Evolutionary conservation across 2,329 filamentous ascomycete species (phyloP), one percentile per base, ranked within the genome.

Genomic region (Calonectria honghensis): DNA sequence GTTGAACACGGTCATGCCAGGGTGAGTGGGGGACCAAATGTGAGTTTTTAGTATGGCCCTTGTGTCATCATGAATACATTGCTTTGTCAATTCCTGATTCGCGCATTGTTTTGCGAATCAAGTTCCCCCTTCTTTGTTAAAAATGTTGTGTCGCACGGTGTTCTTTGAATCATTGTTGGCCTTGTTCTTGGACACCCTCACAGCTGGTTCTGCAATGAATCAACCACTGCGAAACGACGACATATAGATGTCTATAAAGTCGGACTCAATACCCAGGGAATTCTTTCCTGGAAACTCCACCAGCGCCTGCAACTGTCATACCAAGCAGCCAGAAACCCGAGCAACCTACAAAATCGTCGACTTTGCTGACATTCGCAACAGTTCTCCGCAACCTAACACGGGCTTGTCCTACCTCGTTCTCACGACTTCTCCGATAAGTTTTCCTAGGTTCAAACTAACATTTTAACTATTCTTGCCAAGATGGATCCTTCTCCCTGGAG

Each of bases 401-500:
- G 16, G 24, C n/a, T 18, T 7, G 27, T n/a, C 2, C 32, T n/a
- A 10, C 27, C 41, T 9, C 2, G 6, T n/a, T 24, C 24, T 6
- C 14, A 5, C 35, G 5, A 16, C 54, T 16, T 27, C 14, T 24
- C 24, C 9, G 2, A 39, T 13, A 29, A 20, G 2, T 9, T 18
- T n/a, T 7, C 18, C 18, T 10, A 45, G 41, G 41, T 45, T 45
- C 3, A 45, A 27, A 4, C n/a, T 11, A 41, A 29, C 31, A 14
- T 1, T 1, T 14, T 27, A n/a, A 14, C 20, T 48, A 50, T 18
- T 3, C n/a, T 31, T 37, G n/a, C 9, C 39, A 41, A 16, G 2
- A 72, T 72, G 70, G 29, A 13, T 0, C 45, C 45, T n/a, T 7
- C 39, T 27, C 64, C 48, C 7, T 75, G 74, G 74, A 24, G 39